A percentile compares a stretch with the other conserved stretches of the same genome.
phyloP scores from a whole-genome alignment of 2,329 filamentous ascomycete genomes.

The Colletotrichum sp. region DNA sequence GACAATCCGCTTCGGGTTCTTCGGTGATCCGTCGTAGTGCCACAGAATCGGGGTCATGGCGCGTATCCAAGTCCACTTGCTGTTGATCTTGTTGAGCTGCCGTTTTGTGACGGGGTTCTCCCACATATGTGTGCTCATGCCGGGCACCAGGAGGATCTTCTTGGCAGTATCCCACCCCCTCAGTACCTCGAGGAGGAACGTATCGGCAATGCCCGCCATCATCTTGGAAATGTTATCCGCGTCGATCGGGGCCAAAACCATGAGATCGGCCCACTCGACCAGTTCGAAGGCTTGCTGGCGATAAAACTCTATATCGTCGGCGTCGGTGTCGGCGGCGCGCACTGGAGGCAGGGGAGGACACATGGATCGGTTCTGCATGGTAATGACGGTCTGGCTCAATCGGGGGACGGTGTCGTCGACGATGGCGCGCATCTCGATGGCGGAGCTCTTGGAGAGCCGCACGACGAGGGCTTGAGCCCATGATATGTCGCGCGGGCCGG shows the following conservation, averaged over 20 bases:
- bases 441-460: slow-evolving; percentile 68
- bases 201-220: slow-evolving; percentile 84
- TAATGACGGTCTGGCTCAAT: slow-evolving; percentile 66
- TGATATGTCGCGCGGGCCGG: slow-evolving; percentile 68
- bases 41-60: slow-evolving; percentile 83
- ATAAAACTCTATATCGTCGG: slow-evolving; percentile 57
- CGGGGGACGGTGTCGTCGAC: slow-evolving; percentile 70
- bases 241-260: slow-evolving; percentile 85
- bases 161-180: slow-evolving; percentile 89
- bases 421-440: slow-evolving; percentile 66
- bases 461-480: slow-evolving; percentile 71
- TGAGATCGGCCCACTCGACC: slow-evolving; percentile 86
- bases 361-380: slow-evolving; percentile 60
- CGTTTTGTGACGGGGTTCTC: slow-evolving; percentile 88
- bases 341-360: slow-evolving; percentile 30
- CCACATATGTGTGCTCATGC: slow-evolving; percentile 91
- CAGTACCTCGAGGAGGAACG: slow-evolving; percentile 79
- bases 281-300: slow-evolving; percentile 66
- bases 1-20: slow-evolving; percentile 56
- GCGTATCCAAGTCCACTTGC: slow-evolving; percentile 87
- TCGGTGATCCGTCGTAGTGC: slow-evolving; percentile 68
- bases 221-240: slow-evolving; percentile 87
- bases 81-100: slow-evolving; percentile 81
- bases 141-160: slow-evolving; percentile 82
- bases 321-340: slow-evolving; percentile 34